Evolutionary conservation across 1,139 yeast genomes (phyloP).

Genomic region (Saccharomyces hybrid): DNA sequence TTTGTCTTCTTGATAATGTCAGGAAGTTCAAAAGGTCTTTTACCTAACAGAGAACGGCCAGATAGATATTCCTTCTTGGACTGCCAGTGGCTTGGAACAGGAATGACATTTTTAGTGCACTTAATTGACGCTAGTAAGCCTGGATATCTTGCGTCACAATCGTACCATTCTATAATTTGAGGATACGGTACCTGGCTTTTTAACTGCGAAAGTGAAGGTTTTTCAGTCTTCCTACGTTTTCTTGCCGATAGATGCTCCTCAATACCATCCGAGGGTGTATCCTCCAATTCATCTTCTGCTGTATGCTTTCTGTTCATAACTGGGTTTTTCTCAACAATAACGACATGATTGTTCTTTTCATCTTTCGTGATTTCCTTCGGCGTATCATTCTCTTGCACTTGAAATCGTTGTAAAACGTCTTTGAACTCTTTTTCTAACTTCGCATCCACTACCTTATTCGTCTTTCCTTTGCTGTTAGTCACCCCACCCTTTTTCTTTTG

Average conservation of each 20-base stretch:
- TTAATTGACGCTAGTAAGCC: conserved; percentile 56
- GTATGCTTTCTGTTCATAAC: not conserved
- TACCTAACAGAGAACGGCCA: conserved; percentile 60
- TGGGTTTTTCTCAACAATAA: not conserved
- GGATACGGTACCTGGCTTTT: conserved; percentile 57
- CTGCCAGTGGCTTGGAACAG: conserved; percentile 83
- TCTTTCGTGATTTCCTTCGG: conserved; percentile 1
- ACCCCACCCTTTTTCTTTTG: not conserved
- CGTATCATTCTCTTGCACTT: not conserved
- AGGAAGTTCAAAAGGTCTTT: conserved; percentile 71
- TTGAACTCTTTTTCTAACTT: conserved; percentile 6
- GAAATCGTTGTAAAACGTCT: conserved; percentile 6
- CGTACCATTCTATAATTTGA: conserved; percentile 77
- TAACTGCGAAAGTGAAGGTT: conserved; percentile 59
- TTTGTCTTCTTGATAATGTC: conserved; percentile 75
- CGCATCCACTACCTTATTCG: not conserved
- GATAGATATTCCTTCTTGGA: conserved; percentile 72
- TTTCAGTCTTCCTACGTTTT: conserved; percentile 43
- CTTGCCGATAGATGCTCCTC: conserved; percentile 27
- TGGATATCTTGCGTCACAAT: conserved; percentile 81
- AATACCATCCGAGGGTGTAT: not conserved
- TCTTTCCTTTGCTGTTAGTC: not conserved
- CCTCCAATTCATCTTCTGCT: not conserved
- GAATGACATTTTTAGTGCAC: conserved; percentile 56
- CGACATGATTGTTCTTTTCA: not conserved